Percentiles rank a stretch among this genome's conserved stretches.
These are phyloP conservation scores for Penicillium psychrosexuale DNA, from an alignment of 2,329 filamentous ascomycete species.

Conservation along the genomic window DNA sequence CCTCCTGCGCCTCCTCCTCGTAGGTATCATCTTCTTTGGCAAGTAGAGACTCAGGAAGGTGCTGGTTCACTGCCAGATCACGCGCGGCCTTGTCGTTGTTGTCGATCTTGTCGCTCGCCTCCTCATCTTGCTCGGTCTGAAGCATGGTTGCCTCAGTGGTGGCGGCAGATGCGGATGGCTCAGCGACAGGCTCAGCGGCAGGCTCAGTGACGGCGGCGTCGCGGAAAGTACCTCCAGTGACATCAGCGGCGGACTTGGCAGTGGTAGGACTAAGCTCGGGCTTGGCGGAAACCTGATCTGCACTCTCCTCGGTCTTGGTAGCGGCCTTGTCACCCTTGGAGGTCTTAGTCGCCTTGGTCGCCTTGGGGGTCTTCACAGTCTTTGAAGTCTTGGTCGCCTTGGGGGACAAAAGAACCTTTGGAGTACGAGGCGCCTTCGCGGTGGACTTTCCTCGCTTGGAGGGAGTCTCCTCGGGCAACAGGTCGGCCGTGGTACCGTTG, in stretches of 20 bases:
- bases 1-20: neutral
- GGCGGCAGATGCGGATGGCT: too few relatives aligned
- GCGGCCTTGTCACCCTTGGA: neutral
- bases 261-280: neutral
- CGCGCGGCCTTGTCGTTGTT: neutral
- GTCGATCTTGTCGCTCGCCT: neutral
- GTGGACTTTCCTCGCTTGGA: neutral
- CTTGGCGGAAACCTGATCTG: neutral
- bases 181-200: neutral
- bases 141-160: too few relatives aligned
- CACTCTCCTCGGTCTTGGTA: neutral
- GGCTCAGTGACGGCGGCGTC: neutral
- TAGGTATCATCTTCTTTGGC: neutral
- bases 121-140: neutral
- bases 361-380: neutral
- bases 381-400: neutral
- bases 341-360: neutral
- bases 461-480: neutral
- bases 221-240: neutral
- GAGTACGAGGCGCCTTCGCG: neutral
- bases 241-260: neutral
- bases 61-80: neutral
- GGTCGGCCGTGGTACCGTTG: neutral
- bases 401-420: neutral
- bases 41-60: neutral